Evolutionary conservation across 2,329 filamentous ascomycete genomes (phyloP).

Genomic region (Cercospora sp.): DNA sequence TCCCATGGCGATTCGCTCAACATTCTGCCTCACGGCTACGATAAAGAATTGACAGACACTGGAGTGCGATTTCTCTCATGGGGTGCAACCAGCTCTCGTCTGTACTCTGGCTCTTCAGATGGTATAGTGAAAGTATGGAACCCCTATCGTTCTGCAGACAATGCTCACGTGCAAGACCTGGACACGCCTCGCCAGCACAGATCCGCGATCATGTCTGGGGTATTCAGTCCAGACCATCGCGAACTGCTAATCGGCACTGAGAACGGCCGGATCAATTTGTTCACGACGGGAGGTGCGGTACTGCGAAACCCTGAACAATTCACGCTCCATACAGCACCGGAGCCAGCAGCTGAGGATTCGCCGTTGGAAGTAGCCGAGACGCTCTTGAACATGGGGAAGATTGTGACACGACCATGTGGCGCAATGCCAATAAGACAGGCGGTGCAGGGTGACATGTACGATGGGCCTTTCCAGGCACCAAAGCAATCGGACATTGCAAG

Average conservation of each 20-base stretch:
- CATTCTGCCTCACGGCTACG: conserved; percentile 46
- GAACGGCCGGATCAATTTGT: conserved; percentile 55
- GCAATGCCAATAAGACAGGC: conserved; percentile 47
- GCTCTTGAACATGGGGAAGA: conserved; percentile 38
- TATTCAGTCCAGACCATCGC: conserved; percentile 57
- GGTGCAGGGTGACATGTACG: conserved; percentile 48
- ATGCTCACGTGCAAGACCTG: conserved; percentile 55
- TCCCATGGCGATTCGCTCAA: conserved; percentile 54
- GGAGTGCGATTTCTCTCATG: conserved; percentile 60
- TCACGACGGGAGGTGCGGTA: conserved; percentile 43
- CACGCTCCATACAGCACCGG: conserved; percentile 26
- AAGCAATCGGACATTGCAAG: conserved; percentile 24
- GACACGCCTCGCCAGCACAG: conserved; percentile 41
- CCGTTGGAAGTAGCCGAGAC: conserved; percentile 29
- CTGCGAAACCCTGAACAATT: conserved; percentile 23
- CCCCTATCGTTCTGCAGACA: conserved; percentile 52
- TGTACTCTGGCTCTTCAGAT: conserved; percentile 63
- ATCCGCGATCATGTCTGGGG: conserved; percentile 60
- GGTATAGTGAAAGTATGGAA: conserved; percentile 62
- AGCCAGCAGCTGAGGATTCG: not conserved
- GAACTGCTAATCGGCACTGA: conserved; percentile 60
- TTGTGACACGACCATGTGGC: conserved; percentile 43
- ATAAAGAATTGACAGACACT: conserved; percentile 55
- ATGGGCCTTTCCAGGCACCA: conserved; percentile 40
- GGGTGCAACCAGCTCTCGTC: conserved; percentile 52